phyloP scores from a whole-genome alignment of 768 basidiomycete genomes.

The Serpula lacrymans region DNA sequence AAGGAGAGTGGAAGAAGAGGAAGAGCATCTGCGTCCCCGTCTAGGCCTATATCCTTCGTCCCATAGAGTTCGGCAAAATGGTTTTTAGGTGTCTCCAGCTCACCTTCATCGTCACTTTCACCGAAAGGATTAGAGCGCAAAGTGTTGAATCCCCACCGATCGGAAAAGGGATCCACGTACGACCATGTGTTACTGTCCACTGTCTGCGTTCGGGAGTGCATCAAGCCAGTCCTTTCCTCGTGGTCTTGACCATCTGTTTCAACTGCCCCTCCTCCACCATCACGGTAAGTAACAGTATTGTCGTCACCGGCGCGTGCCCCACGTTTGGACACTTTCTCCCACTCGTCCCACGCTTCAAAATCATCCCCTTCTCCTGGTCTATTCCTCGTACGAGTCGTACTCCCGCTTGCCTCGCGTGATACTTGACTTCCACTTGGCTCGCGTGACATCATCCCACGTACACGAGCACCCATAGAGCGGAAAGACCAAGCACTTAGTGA shows the following conservation, averaged over 20 bases:
- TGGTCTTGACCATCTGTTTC: no score
- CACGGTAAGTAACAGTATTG: slow-evolving; percentile 1
- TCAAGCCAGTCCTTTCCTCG: neutral
- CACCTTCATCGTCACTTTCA: slow-evolving; percentile 3
- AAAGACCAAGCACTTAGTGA: slow-evolving; percentile 51
- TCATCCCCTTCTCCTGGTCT: no score
- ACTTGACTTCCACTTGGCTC: no score
- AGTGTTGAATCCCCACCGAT: slow-evolving; percentile 15
- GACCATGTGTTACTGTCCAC: slow-evolving; percentile 19
- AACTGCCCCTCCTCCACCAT: no score
- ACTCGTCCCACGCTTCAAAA: slow-evolving; percentile 10
- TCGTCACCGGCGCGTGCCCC: slow-evolving; percentile 13
- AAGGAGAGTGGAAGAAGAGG: slow-evolving; percentile 33
- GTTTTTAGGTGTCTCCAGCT: slow-evolving; percentile 7
- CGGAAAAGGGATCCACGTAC: slow-evolving; percentile 47
- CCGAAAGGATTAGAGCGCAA: slow-evolving; percentile 6
- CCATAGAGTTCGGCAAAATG: no score
- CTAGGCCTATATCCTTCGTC: no score
- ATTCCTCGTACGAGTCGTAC: no score
- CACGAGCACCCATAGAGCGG: slow-evolving; percentile 33
- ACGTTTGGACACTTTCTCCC: slow-evolving; percentile 17
- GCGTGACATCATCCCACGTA: slow-evolving; percentile 24
- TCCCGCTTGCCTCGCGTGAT: slow-evolving; percentile 15
- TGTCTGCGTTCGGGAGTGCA: slow-evolving; percentile 7
- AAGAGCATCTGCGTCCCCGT: no score